Evolutionary conservation across 2,329 filamentous ascomycete species (phyloP), one percentile per base, ranked within the genome.

Genomic region (Teratosphaeriaceae sp.): DNA sequence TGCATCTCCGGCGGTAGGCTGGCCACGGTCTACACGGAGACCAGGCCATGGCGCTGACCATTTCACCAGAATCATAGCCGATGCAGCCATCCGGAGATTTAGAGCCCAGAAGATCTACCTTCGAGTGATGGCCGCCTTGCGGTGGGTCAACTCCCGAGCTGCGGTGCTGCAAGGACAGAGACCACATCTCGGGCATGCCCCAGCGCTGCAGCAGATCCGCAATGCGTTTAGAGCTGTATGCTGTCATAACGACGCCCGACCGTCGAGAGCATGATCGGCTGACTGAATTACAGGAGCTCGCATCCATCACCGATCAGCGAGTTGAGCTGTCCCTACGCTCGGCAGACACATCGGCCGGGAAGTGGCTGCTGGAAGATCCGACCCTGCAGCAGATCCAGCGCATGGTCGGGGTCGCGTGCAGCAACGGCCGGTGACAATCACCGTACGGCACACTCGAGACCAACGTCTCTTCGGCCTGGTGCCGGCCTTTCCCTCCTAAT

Each of bases 321-420:
- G 73, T 81, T 37, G 67, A 77, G 40, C 66, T 71, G 43, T 73
- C 75, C 22, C 69, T 82, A 15, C 71, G 73, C 48, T 64, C 69
- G 20, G 71, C 74, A 30, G 79, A 82, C 54, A 54, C 65, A 33
- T 64, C 72, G 31, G 74, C 76, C 49, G 74, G 75, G 29, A 78
- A 80, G 63, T 82, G 78, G 78, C 65, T 80, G 34, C 63, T 65
- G 27, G 79, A 82, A 48, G 79, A 82, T 54, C 79, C 79, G 2
- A 67, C 73, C 6, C 62, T 81, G 44, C 65, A 67, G 13, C 40
- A 44, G 13, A 53, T 61, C 16, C 52, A 57, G 37, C 44, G 45
- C n/a, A 21, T 42, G 22, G 20, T 21, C 9, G 38, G 31, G 3
- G 31, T 12, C 16, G 38, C 18, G n/a, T 44, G 23, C 26, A 35